Evolutionary conservation across 345 rosid genomes (phyloP).

Genomic region (Jatropha curcas): DNA sequence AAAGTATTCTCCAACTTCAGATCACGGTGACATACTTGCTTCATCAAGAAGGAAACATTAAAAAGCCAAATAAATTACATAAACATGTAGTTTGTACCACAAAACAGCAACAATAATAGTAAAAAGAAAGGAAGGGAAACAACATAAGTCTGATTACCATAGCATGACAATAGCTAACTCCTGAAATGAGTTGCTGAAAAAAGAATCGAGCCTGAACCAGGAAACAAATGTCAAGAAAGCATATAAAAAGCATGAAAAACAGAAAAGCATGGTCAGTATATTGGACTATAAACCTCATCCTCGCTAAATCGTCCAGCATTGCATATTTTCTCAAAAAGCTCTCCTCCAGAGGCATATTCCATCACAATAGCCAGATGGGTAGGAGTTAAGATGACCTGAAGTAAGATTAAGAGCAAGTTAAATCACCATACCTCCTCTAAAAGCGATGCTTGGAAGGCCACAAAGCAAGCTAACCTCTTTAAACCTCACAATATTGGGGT

Average conservation of each 20-base stretch:
- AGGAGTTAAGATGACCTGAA: conserved; percentile 34
- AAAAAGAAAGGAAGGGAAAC: not conserved
- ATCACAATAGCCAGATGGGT: conserved; percentile 39
- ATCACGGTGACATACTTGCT: conserved; percentile 44
- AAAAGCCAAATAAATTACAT: not conserved
- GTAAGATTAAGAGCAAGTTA: not conserved
- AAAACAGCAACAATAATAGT: not conserved
- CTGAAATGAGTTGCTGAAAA: conserved; percentile 39
- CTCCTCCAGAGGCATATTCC: conserved; percentile 43
- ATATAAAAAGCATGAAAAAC: not conserved
- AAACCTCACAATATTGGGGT: conserved; percentile 38
- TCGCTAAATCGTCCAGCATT: conserved; percentile 31
- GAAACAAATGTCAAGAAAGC: conserved; percentile 1
- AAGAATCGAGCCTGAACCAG: conserved; percentile 37
- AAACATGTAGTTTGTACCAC: not conserved
- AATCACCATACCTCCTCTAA: not conserved
- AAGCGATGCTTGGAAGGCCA: not conserved
- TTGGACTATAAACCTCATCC: conserved; percentile 28
- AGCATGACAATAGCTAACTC: conserved; percentile 38
- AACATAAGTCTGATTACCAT: conserved; percentile 21
- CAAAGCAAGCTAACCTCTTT: conserved; percentile 28
- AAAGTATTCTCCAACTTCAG: conserved; percentile 39
- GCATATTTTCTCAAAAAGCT: conserved; percentile 37
- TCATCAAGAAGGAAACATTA: conserved; percentile 22
- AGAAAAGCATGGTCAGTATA: not conserved